phyloP scores from a whole-genome alignment of 1,139 yeast genomes.

The Protomyces macrosporus region DNA sequence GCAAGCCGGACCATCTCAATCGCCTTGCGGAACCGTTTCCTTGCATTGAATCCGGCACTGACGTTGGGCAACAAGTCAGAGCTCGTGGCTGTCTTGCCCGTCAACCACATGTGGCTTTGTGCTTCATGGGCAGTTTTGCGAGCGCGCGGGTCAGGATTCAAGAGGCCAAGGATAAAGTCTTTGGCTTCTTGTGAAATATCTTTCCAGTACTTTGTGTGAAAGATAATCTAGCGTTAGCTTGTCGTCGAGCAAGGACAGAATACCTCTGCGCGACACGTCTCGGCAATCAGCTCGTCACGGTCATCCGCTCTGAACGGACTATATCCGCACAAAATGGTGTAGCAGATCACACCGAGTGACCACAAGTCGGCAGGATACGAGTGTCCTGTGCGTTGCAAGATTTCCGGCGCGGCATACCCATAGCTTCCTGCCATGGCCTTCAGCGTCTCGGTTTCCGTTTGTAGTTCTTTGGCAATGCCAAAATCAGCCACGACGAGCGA shows the following conservation, averaged over 20 bases:
- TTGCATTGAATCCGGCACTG: slow-evolving; percentile 74
- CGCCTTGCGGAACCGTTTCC: slow-evolving; percentile 77
- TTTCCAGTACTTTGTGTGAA: slow-evolving; percentile 85
- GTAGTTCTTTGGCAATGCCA: slow-evolving; percentile 81
- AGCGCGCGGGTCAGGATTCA: slow-evolving; percentile 57
- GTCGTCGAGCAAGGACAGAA: too few species aligned
- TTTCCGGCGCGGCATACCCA: slow-evolving; percentile 95
- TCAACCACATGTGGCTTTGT: slow-evolving; percentile 66
- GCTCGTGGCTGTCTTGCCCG: slow-evolving; percentile 43
- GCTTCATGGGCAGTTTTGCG: slow-evolving; percentile 66
- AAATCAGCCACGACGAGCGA: slow-evolving; percentile 81
- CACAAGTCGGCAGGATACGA: slow-evolving; percentile 91
- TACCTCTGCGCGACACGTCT: slow-evolving; percentile 27
- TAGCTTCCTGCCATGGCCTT: slow-evolving; percentile 78
- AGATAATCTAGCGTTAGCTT: slow-evolving; percentile 44
- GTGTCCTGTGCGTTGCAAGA: slow-evolving; percentile 68
- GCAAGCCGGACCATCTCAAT: slow-evolving; percentile 72
- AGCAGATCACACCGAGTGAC: slow-evolving; percentile 88
- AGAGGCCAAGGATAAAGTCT: slow-evolving; percentile 60
- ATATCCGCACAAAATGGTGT: slow-evolving; percentile 85
- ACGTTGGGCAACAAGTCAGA: slow-evolving; percentile 67
- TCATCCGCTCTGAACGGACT: slow-evolving; percentile 86
- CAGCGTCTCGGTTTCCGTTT: slow-evolving; percentile 41
- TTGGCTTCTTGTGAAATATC: slow-evolving; percentile 71
- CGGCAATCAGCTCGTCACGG: slow-evolving; percentile 49